Evolutionary conservation across 2,329 filamentous ascomycete genomes (phyloP).

Genomic region (Tolypocladium cylindrosporum): DNA sequence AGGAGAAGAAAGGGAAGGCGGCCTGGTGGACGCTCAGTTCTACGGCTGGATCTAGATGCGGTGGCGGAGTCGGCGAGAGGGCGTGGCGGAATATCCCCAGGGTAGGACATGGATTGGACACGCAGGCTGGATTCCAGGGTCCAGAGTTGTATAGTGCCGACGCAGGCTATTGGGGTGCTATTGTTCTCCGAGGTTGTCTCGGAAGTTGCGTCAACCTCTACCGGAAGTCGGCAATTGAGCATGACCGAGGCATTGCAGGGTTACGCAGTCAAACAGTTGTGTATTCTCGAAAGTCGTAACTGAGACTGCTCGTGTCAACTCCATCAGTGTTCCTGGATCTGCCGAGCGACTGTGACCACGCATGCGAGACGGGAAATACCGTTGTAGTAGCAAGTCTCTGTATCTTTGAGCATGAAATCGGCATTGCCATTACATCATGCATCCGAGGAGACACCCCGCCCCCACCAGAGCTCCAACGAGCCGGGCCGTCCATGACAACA

Average conservation of each 20-base stretch:
- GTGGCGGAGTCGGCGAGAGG: not conserved
- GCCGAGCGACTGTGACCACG: no score
- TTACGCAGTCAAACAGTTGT: no score
- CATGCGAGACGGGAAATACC: no score
- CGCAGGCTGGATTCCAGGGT: not conserved
- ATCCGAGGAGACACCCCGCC: not conserved
- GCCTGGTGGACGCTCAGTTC: constrained; percentile 20
- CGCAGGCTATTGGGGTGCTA: not conserved
- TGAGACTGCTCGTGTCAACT: no score
- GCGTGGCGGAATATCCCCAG: not conserved
- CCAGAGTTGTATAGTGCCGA: not conserved
- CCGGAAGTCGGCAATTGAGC: no score
- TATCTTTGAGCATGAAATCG: no score
- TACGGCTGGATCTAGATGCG: constrained; percentile 11
- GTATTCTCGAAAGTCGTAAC: no score
- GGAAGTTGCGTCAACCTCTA: no score
- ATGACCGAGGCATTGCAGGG: no score
- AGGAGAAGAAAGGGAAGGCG: constrained; percentile 11
- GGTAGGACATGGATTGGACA: not conserved
- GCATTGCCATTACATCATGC: not conserved
- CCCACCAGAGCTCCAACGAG: not conserved
- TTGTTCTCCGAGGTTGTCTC: not conserved
- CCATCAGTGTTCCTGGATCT: no score
- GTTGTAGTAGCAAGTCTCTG: no score
- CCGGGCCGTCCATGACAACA: not conserved